Base-by-base conservation (phyloP, 2,329 filamentous ascomycete species). In the Geosmithia putterillii region DNA sequence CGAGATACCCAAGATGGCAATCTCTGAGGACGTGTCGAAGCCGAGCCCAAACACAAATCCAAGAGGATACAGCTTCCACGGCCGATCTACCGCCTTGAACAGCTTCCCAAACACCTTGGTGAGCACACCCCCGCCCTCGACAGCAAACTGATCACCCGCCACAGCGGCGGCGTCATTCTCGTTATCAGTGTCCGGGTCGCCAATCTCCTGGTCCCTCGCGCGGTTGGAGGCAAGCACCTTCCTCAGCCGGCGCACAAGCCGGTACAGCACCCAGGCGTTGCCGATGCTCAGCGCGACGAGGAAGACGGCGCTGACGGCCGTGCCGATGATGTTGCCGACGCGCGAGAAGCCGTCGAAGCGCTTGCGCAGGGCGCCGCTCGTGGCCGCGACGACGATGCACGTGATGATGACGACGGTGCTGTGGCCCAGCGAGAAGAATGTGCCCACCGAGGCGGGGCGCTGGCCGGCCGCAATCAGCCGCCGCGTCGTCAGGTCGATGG, bases 51-150 rank as follows among this genome's bases (percentile, higher is more conserved):
- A 96, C 4, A 96, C 66, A 0, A 96, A 72, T 0, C 90, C 90
- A 0, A 95, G 67, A 0, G 87, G 88, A 51, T 94, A 92, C 88
- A 95, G 95, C 61, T 96, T 96, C 90, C 90, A 96, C 0, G 86
- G 83, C 5, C 75, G 65, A 52, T 83, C 77, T 25, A 83, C 71
- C 20, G 94, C 66, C 37, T 76, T 79, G 62, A 96, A 95, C 47
- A 94, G 70, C 47, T 70, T 76, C 45, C 83, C 79, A 43, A 95
- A 76, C 2, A 92, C 57, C 1, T 69, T 67, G 21, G 84, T 81
- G 35, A 95, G 62, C 43, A 88, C 77, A 0, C 90, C 90, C 0
- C 76, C 82, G 0, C 86, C 86, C 51, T 90, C 81, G 14, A 94
- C 72, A 46, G 80, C 74, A 56, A 86, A 75, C 28, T 76, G 68